Evolutionary conservation across 2,329 filamentous ascomycete genomes (phyloP), one percentile per base, ranked within the genome.

Genomic region (Scedosporium dehoogii): DNA sequence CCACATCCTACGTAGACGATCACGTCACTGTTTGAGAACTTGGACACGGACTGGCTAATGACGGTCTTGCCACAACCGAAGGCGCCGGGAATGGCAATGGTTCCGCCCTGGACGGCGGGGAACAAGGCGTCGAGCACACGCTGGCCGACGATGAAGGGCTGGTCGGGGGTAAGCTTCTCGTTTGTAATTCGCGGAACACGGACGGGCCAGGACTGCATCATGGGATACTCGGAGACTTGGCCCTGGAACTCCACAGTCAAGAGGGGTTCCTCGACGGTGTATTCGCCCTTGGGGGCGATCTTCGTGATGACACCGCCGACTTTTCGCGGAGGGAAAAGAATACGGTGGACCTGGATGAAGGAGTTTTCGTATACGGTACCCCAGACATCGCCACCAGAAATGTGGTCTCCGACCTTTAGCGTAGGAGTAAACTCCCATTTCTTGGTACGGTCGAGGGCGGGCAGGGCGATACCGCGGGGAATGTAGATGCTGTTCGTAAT

Each of bases 1-100:
- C 92, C 91, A 68, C 79, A 80, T 25, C 94, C 94, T 64, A 99
- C 94, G 74, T 99, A 99, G 69, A 99, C 90, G 69, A 99, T 99
- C 72, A 97, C 91, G 75, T 99, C 94, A 75, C 90, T 94, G 86
- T 99, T 99, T 73, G 94, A 99, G 82, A 99, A 99, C 79, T 99
- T 99, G 76, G 94, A 99, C 66, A 99, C 89, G 65, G 91, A 96
- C 79, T 99, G 94, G 72, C 88, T 92, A 78, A 99, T 99, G 80
- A 99, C 94, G 71, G 94, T 99, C 87, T 99, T 99, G 73, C 94
- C 94, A 72, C 94, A 99, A 67, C 94, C 94, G 74, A 99, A 99
- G 77, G 94, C 94, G 74, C 94, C 94, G 27, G 94, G 94, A 72
- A 99, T 99, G 73, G 93, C 96, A 68, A 97, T 92, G 55, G 94